Evolutionary conservation across 83 land plant species (phyloP), one percentile per base, ranked within the genome.

Genomic region (Diphasiastrum complanatum): DNA sequence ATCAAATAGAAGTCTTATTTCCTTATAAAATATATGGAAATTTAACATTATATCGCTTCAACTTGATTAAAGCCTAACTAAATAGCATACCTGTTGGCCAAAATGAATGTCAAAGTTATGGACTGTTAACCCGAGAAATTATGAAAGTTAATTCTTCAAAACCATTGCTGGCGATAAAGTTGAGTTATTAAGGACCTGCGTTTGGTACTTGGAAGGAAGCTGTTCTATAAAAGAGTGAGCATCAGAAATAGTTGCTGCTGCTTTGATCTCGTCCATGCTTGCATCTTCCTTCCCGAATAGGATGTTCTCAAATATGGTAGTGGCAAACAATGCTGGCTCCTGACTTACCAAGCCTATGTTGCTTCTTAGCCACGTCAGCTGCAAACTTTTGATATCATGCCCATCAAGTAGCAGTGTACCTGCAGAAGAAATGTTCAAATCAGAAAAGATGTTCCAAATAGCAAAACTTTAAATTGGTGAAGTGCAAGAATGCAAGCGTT

Each of bases 291-390:
- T 75, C 0, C 87, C 81, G 74, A 71, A 77, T 35, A 80, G 51
- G 24, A 83, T 77, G 47, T 83, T 83, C 55, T 50, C 67, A 36
- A 33, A 33, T 38, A 83, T 75, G 8, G 72, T 74, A 1, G 81
- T 77, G 12, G 79, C 78, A 80, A 83, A 83, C 34, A 83, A 43
- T 20, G 77, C 84, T 20, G 87, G 87, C 56, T 83, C 87, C 63
- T 83, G 87, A 53, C 74, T 83, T 25, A 83, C 87, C 47, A 83
- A 60, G 2, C 84, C 87, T 28, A 83, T 80, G 41, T 83, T 81
- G 23, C 58, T 43, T 51, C 87, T 68, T 54, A 83, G 51, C 87
- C 87, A 83, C 67, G 65, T 80, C 36, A 83, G 23, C 30, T 77
- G 67, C 1, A 83, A 73, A 40, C 11, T 45, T 47, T 51, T 74